phyloP scores from a whole-genome alignment of 345 rosid genomes.

The Draba incana region DNA sequence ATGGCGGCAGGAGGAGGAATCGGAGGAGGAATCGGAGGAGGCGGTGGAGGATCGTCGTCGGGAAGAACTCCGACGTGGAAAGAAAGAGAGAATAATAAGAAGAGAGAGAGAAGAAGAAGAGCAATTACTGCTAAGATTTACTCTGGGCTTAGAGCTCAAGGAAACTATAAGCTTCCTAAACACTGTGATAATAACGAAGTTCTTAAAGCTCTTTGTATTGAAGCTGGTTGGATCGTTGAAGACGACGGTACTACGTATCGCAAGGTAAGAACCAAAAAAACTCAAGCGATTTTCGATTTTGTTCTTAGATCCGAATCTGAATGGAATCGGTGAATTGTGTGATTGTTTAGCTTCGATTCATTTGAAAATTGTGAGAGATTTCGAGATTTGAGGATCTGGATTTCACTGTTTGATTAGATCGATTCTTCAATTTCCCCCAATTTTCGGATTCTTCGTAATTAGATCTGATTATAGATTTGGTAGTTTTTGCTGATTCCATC shows the following conservation, averaged over 20 bases:
- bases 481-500: neutral
- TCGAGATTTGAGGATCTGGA: neutral
- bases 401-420: constrained; percentile 37
- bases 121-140: constrained; percentile 94
- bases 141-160: constrained; percentile 87
- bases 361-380: neutral
- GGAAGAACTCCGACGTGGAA: constrained; percentile 93
- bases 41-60: constrained; percentile 39
- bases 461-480: constrained; percentile 17
- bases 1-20: constrained; percentile 56
- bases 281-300: no score
- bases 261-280: constrained; percentile 44
- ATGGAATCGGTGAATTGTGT: no score
- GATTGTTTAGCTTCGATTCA: no score
- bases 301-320: no score
- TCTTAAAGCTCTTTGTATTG: constrained; percentile 82
- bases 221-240: constrained; percentile 95
- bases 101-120: constrained; percentile 89
- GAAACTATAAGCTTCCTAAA: constrained; percentile 84
- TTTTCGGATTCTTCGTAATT: neutral
- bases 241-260: constrained; percentile 95
- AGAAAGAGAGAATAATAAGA: constrained; percentile 94
- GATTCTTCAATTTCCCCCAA: neutral
- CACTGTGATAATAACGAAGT: constrained; percentile 99
- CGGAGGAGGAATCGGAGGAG: constrained; percentile 40